Conservation (phyloP, 495 filamentous ascomycete genomes). For the Talaromyces liani region DNA sequence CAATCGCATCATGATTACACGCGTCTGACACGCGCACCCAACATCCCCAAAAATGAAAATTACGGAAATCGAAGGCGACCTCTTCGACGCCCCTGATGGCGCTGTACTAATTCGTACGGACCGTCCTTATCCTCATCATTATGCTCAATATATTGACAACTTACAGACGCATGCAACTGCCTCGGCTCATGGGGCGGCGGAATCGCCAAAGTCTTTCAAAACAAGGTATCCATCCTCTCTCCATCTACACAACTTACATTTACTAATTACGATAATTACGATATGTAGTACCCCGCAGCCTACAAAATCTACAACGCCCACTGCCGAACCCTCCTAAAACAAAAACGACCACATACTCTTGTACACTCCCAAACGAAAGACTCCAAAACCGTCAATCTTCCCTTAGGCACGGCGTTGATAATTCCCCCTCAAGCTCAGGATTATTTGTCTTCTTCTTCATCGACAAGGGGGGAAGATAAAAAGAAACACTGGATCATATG, state of each 20-base stretch:
- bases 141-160: slow-evolving; percentile 2
- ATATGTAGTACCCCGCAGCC: slow-evolving; percentile 32
- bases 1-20: not conserved
- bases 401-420: slow-evolving; percentile 35
- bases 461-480: not conserved
- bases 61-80: slow-evolving; percentile 29
- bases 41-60: not conserved
- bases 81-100: slow-evolving; percentile 37
- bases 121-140: not conserved
- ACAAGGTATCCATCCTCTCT: slow-evolving; percentile 15
- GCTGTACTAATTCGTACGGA: slow-evolving; percentile 37
- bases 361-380: not conserved
- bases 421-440: slow-evolving; percentile 32
- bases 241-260: not conserved
- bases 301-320: slow-evolving; percentile 26
- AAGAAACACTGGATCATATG: slow-evolving; percentile 42
- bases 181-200: slow-evolving; percentile 37
- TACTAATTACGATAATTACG: not conserved
- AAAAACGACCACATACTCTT: slow-evolving; percentile 1
- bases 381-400: slow-evolving; percentile 10
- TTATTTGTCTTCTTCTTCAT: slow-evolving; percentile 1
- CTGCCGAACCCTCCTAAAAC: slow-evolving; percentile 16
- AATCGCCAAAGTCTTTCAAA: slow-evolving; percentile 29
- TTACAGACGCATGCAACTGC: slow-evolving; percentile 40
- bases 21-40: not conserved